These are phyloP conservation scores for Neoarthrinium moseri DNA, from an alignment of 2,329 filamentous ascomycete species.

Conservation along the genomic window DNA sequence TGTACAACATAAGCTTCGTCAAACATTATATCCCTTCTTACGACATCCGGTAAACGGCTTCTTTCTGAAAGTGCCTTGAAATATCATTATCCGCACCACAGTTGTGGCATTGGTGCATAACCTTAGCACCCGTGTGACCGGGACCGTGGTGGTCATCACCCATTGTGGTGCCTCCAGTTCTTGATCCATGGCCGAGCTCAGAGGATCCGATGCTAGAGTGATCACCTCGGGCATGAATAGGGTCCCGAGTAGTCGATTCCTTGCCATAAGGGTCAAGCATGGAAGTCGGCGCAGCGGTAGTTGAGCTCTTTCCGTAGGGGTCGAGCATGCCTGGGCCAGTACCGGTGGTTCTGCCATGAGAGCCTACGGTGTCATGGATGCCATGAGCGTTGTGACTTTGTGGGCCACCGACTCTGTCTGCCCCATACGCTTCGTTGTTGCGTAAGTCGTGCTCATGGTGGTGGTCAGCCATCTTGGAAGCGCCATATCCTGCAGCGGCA, in stretches of 20 bases:
- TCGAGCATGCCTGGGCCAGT: constrained; percentile 9
- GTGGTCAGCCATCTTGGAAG: constrained; percentile 10
- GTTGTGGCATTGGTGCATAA: constrained; percentile 18
- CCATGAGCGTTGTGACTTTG: neutral
- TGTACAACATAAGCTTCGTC: neutral
- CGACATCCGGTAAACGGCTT: constrained; percentile 19
- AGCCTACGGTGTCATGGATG: neutral
- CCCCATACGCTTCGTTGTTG: constrained; percentile 5
- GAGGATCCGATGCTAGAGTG: neutral
- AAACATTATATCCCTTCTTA: neutral
- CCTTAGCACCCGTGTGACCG: constrained; percentile 17
- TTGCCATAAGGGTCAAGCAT: constrained; percentile 12
- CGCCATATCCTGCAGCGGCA: constrained; percentile 13
- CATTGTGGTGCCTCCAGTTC: neutral
- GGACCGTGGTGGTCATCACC: constrained; percentile 16
- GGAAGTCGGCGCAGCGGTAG: neutral
- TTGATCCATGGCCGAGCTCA: neutral
- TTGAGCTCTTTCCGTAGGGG: constrained; percentile 3
- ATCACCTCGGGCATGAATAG: neutral
- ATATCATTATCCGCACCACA: constrained; percentile 21
- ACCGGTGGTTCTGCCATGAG: neutral
- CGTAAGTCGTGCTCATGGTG: constrained; percentile 10
- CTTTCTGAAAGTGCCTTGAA: constrained; percentile 19
- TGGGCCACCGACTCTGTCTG: neutral
- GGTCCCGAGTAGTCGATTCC: neutral